A percentile compares a stretch with the other conserved stretches of the same genome.
These are phyloP conservation scores for Alternaria triticimaculans DNA, from an alignment of 2,329 filamentous ascomycete species.

Conservation along the genomic window DNA sequence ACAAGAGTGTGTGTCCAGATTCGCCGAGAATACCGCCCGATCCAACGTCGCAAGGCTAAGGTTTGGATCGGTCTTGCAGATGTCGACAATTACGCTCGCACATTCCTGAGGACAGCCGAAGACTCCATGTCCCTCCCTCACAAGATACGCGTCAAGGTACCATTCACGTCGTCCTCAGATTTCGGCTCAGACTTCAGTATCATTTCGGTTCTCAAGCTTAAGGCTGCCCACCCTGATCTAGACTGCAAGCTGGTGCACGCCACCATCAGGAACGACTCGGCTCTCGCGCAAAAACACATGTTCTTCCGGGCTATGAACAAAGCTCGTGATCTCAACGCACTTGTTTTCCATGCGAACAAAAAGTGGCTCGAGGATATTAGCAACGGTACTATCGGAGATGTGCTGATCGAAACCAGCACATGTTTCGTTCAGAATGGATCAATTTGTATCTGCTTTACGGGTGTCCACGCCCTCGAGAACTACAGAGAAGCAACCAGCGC, in stretches of 20 bases:
- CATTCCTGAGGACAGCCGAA: background rate
- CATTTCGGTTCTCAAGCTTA: background rate
- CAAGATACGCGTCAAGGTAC: background rate
- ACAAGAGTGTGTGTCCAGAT: background rate
- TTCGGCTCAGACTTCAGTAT: background rate
- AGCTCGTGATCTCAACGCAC: background rate
- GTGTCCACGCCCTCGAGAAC: background rate
- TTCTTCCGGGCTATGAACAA: accelerated
- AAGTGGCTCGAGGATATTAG: background rate
- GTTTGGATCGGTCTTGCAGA: background rate
- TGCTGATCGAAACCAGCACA: background rate
- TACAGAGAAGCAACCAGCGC: background rate
- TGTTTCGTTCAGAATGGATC: background rate
- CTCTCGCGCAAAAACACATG: background rate
- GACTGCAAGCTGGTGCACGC: background rate
- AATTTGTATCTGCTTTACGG: background rate
- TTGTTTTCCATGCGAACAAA: background rate
- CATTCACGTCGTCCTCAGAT: accelerated
- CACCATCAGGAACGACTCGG: background rate
- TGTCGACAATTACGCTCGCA: background rate
- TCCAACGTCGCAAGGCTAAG: background rate
- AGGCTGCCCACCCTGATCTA: background rate
- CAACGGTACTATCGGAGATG: background rate
- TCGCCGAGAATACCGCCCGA: background rate
- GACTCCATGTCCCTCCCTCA: background rate